Evolutionary conservation across 1,139 yeast species (phyloP), one percentile per base, ranked within the genome.

Genomic region (Kurtzmaniella quercitrusa): DNA sequence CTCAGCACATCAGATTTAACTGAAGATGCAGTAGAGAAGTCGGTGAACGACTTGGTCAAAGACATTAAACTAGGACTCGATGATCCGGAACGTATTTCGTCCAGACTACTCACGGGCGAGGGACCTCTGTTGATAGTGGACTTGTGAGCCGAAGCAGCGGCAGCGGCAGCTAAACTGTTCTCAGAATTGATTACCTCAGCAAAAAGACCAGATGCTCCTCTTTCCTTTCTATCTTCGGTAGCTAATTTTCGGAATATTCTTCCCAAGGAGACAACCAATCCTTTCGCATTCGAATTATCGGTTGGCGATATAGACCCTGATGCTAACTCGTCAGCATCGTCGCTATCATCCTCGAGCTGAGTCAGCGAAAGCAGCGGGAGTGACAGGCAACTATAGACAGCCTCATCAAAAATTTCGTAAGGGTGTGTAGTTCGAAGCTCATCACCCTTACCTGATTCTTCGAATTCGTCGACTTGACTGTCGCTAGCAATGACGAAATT

Each of bases 331-430:
- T 19, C 46, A 39, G 36, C 36, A 39, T 43, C 28, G 8, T 47
- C 42, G n/a, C 45, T 44, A 12, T 45, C 49, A 15, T 45, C 47
- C 20, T 39, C 49, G n/a, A 38, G 43, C 26, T 9, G 34, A 11
- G 18, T 8, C 11, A 46, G 33, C 8, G 56, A 51, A 2, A 59
- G 40, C 14, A 48, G 49, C 5, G 72, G 66, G 38, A 67, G 55
- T 18, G 71, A 55, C 3, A 76, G 64, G 45, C 78, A 76, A 2
- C 84, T 75, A 57, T 85, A 85, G 21, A 84, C 80, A 2, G 88
- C 83, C 51, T 84, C 93, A 57, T 86, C 95, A 50, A 85, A 78
- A 4, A 85, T 77, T 53, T 86, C 95, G 60, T 73, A 86, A 1
- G 89, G 80, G 59, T 82, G 83, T 1, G 78, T 71, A 50, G 76